Evolutionary conservation across 441 rosid genomes (phyloP).

Genomic region (Breynia disticha): DNA sequence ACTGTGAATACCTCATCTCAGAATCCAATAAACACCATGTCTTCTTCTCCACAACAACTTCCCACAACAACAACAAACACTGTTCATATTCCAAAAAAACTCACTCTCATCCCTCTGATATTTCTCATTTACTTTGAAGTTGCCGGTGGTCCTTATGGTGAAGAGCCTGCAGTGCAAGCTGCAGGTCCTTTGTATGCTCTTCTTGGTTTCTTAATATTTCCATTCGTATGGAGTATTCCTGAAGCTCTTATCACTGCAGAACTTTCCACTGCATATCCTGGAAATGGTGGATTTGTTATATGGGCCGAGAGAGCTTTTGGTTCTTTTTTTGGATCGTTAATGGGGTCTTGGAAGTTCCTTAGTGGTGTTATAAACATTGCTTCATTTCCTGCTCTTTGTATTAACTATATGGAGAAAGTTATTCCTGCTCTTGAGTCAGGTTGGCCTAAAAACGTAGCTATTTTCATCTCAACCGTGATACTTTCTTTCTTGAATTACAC

Average conservation of each 20-base stretch:
- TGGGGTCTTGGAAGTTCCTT: slow-evolving; percentile 75
- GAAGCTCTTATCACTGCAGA: slow-evolving; percentile 57
- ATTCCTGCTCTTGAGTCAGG: slow-evolving; percentile 47
- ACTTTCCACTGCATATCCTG: slow-evolving; percentile 65
- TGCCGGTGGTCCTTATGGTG: slow-evolving; percentile 81
- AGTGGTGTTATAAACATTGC: slow-evolving; percentile 73
- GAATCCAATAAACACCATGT: background rate
- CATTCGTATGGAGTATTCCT: slow-evolving; percentile 45
- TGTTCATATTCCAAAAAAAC: slow-evolving; percentile 21
- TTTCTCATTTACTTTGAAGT: slow-evolving; percentile 84
- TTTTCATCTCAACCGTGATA: slow-evolving; percentile 35
- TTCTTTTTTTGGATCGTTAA: slow-evolving; percentile 53
- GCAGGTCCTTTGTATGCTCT: slow-evolving; percentile 69
- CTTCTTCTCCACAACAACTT: slow-evolving; percentile 1
- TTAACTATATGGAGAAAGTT: slow-evolving; percentile 45
- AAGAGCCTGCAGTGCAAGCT: slow-evolving; percentile 66
- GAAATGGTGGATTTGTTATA: slow-evolving; percentile 71
- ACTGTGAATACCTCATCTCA: background rate
- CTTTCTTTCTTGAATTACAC: slow-evolving; percentile 56
- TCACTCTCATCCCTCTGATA: slow-evolving; percentile 62
- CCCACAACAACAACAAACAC: slow-evolving; percentile 3
- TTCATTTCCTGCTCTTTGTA: slow-evolving; percentile 60
- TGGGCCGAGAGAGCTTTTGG: slow-evolving; percentile 86
- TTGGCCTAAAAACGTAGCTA: slow-evolving; percentile 43
- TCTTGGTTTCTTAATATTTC: slow-evolving; percentile 40